Conservation (phyloP, 331 rosid genomes). For the Quercus lobata region DNA sequence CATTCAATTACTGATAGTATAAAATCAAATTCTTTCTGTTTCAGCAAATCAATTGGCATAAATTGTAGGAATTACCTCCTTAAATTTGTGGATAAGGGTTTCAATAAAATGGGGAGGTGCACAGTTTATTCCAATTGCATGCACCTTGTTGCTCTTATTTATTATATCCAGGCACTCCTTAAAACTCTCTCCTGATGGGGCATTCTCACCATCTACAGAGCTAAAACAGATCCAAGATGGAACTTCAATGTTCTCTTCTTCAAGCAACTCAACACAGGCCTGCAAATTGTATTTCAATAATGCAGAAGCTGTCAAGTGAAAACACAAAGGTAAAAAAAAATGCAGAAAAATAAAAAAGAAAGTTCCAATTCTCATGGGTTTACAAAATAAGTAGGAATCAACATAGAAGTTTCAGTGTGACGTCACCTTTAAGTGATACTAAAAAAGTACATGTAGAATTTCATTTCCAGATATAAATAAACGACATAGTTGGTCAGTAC, state of each 20-base stretch:
- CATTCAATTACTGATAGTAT: not conserved
- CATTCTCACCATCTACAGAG: conserved; percentile 78
- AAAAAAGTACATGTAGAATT: not conserved
- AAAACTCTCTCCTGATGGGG: conserved; percentile 86
- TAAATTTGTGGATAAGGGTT: conserved; percentile 57
- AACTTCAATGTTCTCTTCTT: conserved; percentile 63
- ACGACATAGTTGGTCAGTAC: no score
- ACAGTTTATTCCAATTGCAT: conserved; percentile 87
- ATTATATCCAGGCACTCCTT: conserved; percentile 58
- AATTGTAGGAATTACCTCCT: conserved; percentile 38
- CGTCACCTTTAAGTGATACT: not conserved
- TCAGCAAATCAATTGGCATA: not conserved
- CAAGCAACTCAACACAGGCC: conserved; percentile 84
- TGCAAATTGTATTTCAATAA: conserved; percentile 9
- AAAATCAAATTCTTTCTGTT: not conserved
- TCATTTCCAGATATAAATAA: not conserved
- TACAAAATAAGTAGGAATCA: not conserved
- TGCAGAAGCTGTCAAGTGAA: not conserved
- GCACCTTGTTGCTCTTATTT: conserved; percentile 54
- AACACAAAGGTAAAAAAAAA: not conserved
- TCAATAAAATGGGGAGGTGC: conserved; percentile 84
- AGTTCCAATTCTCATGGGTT: not conserved
- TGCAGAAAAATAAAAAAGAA: not conserved
- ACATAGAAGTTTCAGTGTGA: not conserved
- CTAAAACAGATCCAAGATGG: conserved; percentile 91